Evolutionary conservation across 2,329 filamentous ascomycete species (phyloP), one percentile per base, ranked within the genome.

Genomic region (Xylaria sp.): DNA sequence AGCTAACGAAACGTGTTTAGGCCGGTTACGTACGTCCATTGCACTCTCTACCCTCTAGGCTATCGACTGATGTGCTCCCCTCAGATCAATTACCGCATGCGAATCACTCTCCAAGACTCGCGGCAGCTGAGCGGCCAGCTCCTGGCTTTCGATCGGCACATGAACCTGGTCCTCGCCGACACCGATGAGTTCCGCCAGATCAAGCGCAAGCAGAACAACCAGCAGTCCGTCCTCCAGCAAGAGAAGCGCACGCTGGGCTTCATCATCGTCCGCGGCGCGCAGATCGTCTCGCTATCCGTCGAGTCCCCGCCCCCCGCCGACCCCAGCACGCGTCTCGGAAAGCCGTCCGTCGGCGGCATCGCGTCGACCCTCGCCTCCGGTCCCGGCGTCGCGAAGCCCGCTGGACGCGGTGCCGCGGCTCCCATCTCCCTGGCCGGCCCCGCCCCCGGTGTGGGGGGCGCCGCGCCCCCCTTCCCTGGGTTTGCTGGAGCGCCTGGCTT

Each of bases 41-140:
- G 56, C 58, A 76, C 56, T 62, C 52, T 63, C 39, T 53, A 41
- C 44, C 34, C 45, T 49, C 22, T 54, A 54, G 48, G 26, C 50
- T 52, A 20, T 55, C 21, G 24, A 49, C 16, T 41, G 21, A 21
- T 44, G 48, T 73, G 59, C 72, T 63, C 51, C 60, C 59, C 67
- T 54, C 71, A 97, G 94, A 96, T 99, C 83, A 97, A 99, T 81
- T 97, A 96, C 82, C 91, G 93, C 76, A 97, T 99, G 92, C 89
- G 93, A 72, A 89, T 97, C 62, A 97, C 92, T 52, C 83, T 99
- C 73, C 91, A 91, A 71, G 94, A 99, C 78, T 91, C 91, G 62
- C 88, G 94, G 70, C 91, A 97, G 75, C 95, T 99, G 87, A 92
- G 92, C 39, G 94, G 92, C 59, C 92, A 97, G 75, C 96, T 99